Conservation (phyloP, 306 rosid genomes). For the Acacia confusa region DNA sequence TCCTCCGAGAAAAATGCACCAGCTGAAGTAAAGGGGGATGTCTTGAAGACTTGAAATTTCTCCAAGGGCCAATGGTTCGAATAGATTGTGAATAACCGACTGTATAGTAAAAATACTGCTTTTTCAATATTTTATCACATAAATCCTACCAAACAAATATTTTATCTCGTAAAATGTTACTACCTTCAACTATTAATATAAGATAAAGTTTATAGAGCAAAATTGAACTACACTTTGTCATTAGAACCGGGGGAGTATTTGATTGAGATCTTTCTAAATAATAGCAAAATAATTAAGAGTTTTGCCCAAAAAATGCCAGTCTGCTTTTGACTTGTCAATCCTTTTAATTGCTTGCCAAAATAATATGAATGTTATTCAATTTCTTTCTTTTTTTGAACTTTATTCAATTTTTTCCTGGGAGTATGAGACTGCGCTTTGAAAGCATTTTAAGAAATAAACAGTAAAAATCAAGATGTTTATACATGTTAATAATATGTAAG, state of each 20-base stretch:
- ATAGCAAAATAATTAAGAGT: background rate
- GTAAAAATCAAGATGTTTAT: background rate
- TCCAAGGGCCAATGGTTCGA: background rate
- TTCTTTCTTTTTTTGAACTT: too few relatives aligned
- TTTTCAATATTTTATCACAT: background rate
- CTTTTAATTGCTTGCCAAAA: background rate
- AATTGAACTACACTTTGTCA: too few relatives aligned
- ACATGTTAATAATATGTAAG: background rate
- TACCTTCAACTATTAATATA: too few relatives aligned
- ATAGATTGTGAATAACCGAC: background rate
- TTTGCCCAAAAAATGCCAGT: background rate
- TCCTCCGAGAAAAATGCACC: too few relatives aligned
- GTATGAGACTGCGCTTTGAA: background rate
- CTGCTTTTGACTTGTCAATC: background rate
- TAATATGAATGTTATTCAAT: background rate
- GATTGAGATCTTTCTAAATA: background rate
- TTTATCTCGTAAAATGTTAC: background rate
- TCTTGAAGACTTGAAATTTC: background rate
- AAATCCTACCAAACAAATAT: too few relatives aligned
- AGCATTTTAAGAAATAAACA: background rate
- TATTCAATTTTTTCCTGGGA: background rate
- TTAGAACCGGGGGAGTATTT: too few relatives aligned
- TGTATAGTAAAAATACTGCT: background rate
- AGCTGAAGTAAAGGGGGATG: background rate
- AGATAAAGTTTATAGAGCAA: too few relatives aligned